Evolutionary conservation across 495 filamentous ascomycete species (phyloP), one percentile per base, ranked within the genome.

Genomic region (Penicillium manginii): DNA sequence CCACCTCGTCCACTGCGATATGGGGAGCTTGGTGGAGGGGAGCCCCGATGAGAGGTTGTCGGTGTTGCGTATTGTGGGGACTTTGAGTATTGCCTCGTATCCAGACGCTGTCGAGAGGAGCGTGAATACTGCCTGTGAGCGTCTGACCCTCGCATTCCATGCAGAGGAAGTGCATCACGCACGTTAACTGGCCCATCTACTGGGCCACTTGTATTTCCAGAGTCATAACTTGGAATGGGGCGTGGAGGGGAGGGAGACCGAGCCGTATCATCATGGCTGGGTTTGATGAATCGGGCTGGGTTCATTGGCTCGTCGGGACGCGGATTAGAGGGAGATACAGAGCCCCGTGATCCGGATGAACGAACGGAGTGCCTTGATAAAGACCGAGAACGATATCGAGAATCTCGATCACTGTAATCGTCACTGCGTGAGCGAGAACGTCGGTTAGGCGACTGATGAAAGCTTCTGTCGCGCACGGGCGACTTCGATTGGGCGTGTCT

Each of bases 1-100:
- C 82, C 81, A 21, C 83, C 83, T 62, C 84, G 77, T 29, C 80
- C 78, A 52, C 72, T 71, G 37, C 73, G 75, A 69, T 87, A 87
- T 2, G 89, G 87, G 23, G 89, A 91, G 49, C 83, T 80, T 9
- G 83, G 80, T 39, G 83, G 83, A 35, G 90, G 89, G 10, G 87
- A 91, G 21, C 81, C 83, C 59, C 86, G 85, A 60, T 83, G 83
- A n/a, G 86, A 87, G 35, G 81, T 82, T 51, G 74, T 79, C 33
- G 86, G 82, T 29, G 81, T 85, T 39, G 73, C 73, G 50, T 84
- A 82, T 17, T 84, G 83, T 6, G 87, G 80, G 19, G 86, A 86
- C 31, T 80, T 80, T 26, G 83, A 76, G 63, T 84, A 83, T 43
- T 81, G 78, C 31, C 80, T 73, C 18, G 73, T 72, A 55, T 82